Conservation (phyloP, 192 early-diverging fungal species). For the Paraglomus occultum region DNA sequence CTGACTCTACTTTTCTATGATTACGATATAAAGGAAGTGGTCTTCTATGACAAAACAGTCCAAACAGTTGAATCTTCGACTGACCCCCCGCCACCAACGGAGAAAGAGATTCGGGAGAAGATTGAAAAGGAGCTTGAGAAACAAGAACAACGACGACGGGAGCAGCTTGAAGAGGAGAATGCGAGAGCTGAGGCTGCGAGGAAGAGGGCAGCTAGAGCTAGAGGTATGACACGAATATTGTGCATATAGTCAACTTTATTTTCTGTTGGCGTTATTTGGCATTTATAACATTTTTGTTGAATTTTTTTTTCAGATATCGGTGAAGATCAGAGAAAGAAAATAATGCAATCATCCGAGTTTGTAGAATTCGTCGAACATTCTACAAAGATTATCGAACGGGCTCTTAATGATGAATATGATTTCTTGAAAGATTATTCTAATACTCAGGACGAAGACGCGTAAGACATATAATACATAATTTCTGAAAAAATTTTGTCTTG, state of each 20-base stretch:
- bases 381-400: conserved; percentile 86
- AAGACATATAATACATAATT: conserved; percentile 30
- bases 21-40: conserved; percentile 56
- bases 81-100: conserved; percentile 47
- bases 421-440: conserved; percentile 92
- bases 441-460: conserved; percentile 53
- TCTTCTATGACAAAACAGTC: conserved; percentile 90
- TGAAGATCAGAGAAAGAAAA: conserved; percentile 80
- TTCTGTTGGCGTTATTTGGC: not conserved
- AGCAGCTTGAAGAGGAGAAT: too few species aligned
- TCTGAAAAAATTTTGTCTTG: too few species aligned
- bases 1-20: too few species aligned
- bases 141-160: conserved; percentile 38
- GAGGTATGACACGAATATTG: too few species aligned
- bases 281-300: not conserved
- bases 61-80: conserved; percentile 64
- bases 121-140: conserved; percentile 65
- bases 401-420: conserved; percentile 86
- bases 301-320: conserved; percentile 59
- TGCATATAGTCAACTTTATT: not conserved
- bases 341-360: conserved; percentile 76
- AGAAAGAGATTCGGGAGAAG: conserved; percentile 52
- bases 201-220: too few species aligned
- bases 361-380: conserved; percentile 84
- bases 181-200: too few species aligned